These are phyloP conservation scores for Hemerocallis citrina DNA, from an alignment of 106 monocot species.

Conservation along the genomic window DNA sequence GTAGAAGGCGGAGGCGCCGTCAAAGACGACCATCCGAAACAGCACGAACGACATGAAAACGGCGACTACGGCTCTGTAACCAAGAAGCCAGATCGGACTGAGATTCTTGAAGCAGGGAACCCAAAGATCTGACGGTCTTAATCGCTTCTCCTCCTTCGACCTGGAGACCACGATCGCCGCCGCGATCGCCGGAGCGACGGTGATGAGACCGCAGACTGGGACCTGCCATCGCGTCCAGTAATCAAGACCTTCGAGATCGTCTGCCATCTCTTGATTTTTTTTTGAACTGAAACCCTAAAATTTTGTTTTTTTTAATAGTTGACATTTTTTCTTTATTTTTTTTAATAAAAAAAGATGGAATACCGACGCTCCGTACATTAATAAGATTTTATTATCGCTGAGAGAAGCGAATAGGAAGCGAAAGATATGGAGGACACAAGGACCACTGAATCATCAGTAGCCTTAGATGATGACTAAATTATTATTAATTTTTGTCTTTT, in stretches of 20 bases:
- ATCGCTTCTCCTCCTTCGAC: not conserved
- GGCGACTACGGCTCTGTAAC: conserved; percentile 6
- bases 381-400: too few species aligned
- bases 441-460: too few species aligned
- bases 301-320: too few species aligned
- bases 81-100: conserved; percentile 25
- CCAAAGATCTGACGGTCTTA: conserved; percentile 11
- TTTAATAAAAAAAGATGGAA: too few species aligned
- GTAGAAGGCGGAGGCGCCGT: conserved; percentile 28
- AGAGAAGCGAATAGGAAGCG: too few species aligned
- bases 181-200: conserved; percentile 22
- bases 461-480: too few species aligned
- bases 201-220: conserved; percentile 30
- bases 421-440: too few species aligned
- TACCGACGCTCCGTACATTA: too few species aligned
- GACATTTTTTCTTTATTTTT: too few species aligned
- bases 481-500: too few species aligned
- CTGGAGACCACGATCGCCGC: conserved; percentile 13
- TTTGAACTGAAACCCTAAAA: not conserved
- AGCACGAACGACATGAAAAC: conserved; percentile 19
- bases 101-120: conserved; percentile 19
- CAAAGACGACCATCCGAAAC: not conserved
- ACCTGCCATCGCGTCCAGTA: conserved; percentile 52
- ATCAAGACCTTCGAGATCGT: not conserved
- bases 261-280: not conserved